Evolutionary conservation across 2,329 filamentous ascomycete genomes (phyloP).

Genomic region (Colletotrichum sp.): DNA sequence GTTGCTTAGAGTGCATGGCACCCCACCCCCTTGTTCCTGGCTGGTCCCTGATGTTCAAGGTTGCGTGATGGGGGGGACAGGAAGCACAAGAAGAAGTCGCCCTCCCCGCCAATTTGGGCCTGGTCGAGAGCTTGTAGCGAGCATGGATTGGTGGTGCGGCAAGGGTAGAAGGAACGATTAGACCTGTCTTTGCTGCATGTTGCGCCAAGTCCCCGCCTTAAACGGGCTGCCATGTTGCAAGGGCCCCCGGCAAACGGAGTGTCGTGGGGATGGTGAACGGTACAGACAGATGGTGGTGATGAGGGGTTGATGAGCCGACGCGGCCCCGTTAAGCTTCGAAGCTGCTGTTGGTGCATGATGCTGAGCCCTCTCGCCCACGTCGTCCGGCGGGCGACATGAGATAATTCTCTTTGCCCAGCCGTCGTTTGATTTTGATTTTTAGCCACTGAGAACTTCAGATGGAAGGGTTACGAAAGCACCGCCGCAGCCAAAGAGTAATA

Average conservation of each 20-base stretch:
- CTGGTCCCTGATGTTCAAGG: constrained; percentile 8
- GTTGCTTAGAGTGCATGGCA: constrained; percentile 16
- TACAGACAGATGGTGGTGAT: constrained; percentile 5
- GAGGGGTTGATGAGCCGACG: constrained; percentile 14
- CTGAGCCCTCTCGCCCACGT: constrained; percentile 19
- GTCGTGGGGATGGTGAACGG: constrained; percentile 3
- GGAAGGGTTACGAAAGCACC: constrained; percentile 14
- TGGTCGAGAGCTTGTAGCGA: constrained; percentile 11
- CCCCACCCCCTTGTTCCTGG: constrained; percentile 3
- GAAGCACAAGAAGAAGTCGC: constrained; percentile 1
- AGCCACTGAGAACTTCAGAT: constrained; percentile 11
- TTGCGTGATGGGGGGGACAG: not conserved
- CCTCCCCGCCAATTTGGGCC: not conserved
- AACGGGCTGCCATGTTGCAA: constrained; percentile 1
- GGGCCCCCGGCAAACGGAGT: constrained; percentile 2
- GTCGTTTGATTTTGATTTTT: not conserved
- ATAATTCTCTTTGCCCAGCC: not conserved
- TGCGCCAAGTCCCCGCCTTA: not conserved
- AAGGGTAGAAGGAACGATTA: not conserved
- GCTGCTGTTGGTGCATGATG: constrained; percentile 16
- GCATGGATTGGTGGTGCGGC: constrained; percentile 5
- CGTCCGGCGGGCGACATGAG: not conserved
- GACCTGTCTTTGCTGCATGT: not conserved
- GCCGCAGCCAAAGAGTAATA: constrained; percentile 2
- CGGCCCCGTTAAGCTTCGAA: constrained; percentile 18